These are phyloP conservation scores for Aspergillus melleus DNA, from an alignment of 2,329 filamentous ascomycete genomes.

Conservation along the genomic window DNA sequence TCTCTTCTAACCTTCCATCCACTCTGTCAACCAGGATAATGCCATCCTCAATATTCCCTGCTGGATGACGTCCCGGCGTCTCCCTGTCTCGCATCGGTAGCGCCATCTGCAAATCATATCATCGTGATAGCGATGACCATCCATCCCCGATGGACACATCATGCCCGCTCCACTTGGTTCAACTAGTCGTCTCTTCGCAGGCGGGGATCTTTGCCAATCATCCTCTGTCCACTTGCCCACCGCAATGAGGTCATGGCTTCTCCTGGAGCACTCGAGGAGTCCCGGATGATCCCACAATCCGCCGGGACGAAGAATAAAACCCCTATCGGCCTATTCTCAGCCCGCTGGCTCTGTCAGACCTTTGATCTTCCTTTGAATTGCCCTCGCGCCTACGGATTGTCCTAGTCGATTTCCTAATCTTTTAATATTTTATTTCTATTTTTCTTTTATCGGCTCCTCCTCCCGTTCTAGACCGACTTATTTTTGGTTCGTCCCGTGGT, in stretches of 20 bases:
- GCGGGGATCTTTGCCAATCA: not conserved
- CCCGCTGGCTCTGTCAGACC: not conserved
- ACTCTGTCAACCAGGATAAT: not conserved
- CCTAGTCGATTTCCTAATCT: not conserved
- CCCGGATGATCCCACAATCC: not conserved
- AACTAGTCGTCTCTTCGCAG: not conserved
- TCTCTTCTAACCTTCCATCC: not conserved
- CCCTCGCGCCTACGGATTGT: too few species aligned
- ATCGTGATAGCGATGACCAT: not conserved
- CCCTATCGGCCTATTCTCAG: not conserved
- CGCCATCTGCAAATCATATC: not conserved
- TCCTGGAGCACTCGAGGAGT: not conserved
- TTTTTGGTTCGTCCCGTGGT: slow-evolving; percentile 13
- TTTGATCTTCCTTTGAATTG: too few species aligned
- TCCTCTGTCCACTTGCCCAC: not conserved
- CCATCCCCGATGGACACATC: not conserved
- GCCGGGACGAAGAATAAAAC: not conserved
- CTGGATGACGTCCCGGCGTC: not conserved
- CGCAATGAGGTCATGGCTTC: not conserved
- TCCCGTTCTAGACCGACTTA: slow-evolving; percentile 15
- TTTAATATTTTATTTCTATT: not conserved
- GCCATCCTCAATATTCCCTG: not conserved
- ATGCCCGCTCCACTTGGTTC: not conserved
- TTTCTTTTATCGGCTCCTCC: not conserved
- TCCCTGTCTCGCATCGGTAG: not conserved